Evolutionary conservation across 73 alveolate genomes (phyloP).

Genomic region (Stentor coeruleus): DNA sequence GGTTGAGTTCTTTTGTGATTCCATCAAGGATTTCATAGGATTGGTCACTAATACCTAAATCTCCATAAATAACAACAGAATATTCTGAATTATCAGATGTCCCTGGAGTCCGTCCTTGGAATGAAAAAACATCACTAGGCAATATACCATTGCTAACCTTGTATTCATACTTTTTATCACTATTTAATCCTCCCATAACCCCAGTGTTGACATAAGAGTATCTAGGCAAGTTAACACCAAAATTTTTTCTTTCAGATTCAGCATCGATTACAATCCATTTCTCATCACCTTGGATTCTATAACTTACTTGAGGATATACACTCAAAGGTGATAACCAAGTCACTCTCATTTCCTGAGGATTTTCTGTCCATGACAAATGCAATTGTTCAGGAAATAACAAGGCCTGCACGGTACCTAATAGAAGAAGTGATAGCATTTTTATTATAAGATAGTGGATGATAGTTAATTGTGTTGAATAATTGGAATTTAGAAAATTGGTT

Average conservation of each 20-base stretch:
- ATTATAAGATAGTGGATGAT: too few species aligned
- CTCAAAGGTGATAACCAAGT: neutral
- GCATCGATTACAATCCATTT: neutral
- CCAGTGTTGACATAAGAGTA: neutral
- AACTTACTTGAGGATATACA: neutral
- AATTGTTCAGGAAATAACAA: neutral
- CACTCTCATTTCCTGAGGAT: slow-evolving; percentile 6
- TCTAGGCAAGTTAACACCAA: neutral
- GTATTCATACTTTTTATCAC: neutral
- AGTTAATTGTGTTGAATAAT: neutral
- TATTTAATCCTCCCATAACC: neutral
- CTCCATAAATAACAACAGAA: neutral
- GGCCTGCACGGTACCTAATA: neutral
- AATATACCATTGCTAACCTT: neutral
- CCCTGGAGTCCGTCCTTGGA: slow-evolving; percentile 14
- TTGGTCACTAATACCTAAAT: neutral
- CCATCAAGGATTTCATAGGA: neutral
- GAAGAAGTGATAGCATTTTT: neutral
- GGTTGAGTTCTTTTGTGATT: neutral
- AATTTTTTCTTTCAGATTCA: neutral
- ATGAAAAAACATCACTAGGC: neutral
- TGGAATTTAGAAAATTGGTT: neutral
- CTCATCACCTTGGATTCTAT: too few species aligned
- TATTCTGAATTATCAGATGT: neutral
- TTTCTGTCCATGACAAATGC: slow-evolving; percentile 23